Percentiles rank a stretch among this genome's conserved stretches.
phyloP scores from a whole-genome alignment of 345 rosid species.

The Brassica juncea region DNA sequence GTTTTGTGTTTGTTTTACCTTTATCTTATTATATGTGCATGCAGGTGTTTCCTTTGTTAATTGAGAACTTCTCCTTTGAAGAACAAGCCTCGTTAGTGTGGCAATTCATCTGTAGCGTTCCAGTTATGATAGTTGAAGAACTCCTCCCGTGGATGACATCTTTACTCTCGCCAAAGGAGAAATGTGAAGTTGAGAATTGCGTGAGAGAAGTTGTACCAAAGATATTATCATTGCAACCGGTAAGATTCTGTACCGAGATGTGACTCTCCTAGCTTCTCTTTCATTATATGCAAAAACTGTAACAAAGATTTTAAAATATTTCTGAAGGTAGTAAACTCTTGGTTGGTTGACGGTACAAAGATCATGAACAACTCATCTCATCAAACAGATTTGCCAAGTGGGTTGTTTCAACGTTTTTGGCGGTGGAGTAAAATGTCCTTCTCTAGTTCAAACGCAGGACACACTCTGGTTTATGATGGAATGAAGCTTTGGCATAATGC shows the following conservation, averaged over 20 bases:
- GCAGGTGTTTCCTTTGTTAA: conserved; percentile 68
- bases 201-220: conserved; percentile 50
- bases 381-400: conserved; percentile 23
- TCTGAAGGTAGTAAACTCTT: conserved; percentile 61
- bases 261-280: not conserved
- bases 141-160: conserved; percentile 69
- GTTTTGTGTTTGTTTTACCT: no score
- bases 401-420: conserved; percentile 38
- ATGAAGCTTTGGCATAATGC: conserved; percentile 63
- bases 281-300: not conserved
- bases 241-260: conserved; percentile 25
- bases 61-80: conserved; percentile 53
- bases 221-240: conserved; percentile 60
- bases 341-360: conserved; percentile 42
- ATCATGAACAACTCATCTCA: conserved; percentile 28
- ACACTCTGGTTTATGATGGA: conserved; percentile 37
- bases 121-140: conserved; percentile 59
- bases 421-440: conserved; percentile 33
- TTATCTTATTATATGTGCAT: no score
- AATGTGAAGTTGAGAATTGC: conserved; percentile 43
- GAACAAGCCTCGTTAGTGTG: conserved; percentile 67
- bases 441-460: conserved; percentile 30
- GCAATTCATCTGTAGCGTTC: conserved; percentile 72
- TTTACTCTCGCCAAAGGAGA: conserved; percentile 49
- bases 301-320: conserved; percentile 18